Evolutionary conservation across 352 stramenopile species (phyloP), one percentile per base, ranked within the genome.

Genomic region (Aphanomyces cochlioides): DNA sequence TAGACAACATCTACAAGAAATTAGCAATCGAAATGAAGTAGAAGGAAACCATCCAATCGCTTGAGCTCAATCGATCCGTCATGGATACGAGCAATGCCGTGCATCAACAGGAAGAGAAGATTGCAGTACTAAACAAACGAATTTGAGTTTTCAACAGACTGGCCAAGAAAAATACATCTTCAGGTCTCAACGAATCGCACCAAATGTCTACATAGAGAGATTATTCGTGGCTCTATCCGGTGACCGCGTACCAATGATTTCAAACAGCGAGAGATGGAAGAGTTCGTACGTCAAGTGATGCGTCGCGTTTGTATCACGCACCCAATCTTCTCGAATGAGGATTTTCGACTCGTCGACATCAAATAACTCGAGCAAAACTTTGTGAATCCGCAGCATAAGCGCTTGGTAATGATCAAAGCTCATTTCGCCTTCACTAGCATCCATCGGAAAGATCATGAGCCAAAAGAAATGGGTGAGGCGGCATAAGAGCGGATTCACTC

Each of bases 211-310:
- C 28, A 37, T n/a, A 57, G 36, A 57, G 36, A 28, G 28, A 28
- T 28, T 28, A 7, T 15, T 28, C 21, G 47, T 21, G 3, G 5
- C 21, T 10, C 17, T 57, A 4, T 13, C 2, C 6, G 37, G 19
- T 21, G 53, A 12, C 40, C 8, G 75, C 84, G 43, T 53, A 90
- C 81, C 83, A 37, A 90, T 85, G 17, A 93, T 75, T 47, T 93
- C 85, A 70, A 92, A 92, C 80, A 93, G 90, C 13, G 85, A 92
- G 41, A 90, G 77, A 64, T 93, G 85, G 60, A 93, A 92, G 43
- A 80, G 90, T 4, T 78, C 66, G 64, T 89, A 93, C 56, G 89
- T 76, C 53, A 93, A 74, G 37, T 77, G 60, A 37, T 87, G 74
- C 6, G 80, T 71, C 4, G 80, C 78, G 7, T 78, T 75, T 4